Percentiles rank a stretch among this genome's conserved stretches.
These are phyloP conservation scores for Ochetophila trinervis DNA, from an alignment of 306 rosid species.

Conservation along the genomic window DNA sequence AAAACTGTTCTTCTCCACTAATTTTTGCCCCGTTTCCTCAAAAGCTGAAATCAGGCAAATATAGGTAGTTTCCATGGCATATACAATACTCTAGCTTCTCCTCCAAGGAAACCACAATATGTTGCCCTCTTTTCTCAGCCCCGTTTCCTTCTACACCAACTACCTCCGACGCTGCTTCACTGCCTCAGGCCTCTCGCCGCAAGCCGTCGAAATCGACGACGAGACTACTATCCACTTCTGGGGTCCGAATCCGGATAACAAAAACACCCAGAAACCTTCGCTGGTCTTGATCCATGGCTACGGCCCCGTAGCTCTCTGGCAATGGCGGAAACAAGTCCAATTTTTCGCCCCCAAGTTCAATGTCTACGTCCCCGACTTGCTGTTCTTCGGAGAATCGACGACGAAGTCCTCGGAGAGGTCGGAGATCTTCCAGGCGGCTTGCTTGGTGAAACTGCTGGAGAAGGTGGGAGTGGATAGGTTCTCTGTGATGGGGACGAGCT, in stretches of 20 bases:
- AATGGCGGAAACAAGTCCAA: conserved; percentile 80
- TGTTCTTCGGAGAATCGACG: conserved; percentile 76
- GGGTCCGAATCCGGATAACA: conserved; percentile 44
- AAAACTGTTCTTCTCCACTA: not conserved
- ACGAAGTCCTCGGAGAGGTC: conserved; percentile 49
- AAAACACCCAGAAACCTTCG: conserved; percentile 29
- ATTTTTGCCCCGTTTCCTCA: no score
- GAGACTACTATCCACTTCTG: conserved; percentile 66
- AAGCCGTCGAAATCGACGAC: conserved; percentile 35
- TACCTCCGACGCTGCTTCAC: conserved; percentile 74
- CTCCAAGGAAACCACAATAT: conserved; percentile 21
- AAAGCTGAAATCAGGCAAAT: no score
- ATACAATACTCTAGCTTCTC: not conserved
- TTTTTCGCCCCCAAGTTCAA: conserved; percentile 54
- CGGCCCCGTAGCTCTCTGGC: conserved; percentile 75
- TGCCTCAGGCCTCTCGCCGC: conserved; percentile 57
- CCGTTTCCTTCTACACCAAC: conserved; percentile 39
- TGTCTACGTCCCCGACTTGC: conserved; percentile 72
- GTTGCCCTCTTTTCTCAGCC: conserved; percentile 61
- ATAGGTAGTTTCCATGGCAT: not conserved
- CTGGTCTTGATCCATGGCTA: conserved; percentile 79
- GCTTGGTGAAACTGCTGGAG: conserved; percentile 58
- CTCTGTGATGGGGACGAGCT: conserved; percentile 73
- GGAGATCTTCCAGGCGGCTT: conserved; percentile 64
- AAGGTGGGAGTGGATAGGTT: conserved; percentile 40